Evolutionary conservation across 148 eudicot genomes (phyloP), one percentile per base, ranked within the genome.

Genomic region (Heliamphora exappendiculata): DNA sequence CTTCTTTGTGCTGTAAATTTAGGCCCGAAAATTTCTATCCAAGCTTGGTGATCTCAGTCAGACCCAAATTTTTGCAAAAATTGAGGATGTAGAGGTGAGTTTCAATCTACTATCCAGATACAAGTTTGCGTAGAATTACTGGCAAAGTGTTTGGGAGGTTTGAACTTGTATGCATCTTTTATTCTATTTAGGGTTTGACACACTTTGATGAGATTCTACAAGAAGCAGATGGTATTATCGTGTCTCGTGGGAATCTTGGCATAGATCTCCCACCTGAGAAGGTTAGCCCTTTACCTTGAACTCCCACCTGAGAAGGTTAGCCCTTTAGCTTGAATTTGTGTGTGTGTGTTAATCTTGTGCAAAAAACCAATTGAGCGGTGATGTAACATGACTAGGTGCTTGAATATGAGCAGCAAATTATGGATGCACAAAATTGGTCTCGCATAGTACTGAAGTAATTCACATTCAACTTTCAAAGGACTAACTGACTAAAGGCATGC

Each of bases 241-340:
- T 94, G 78, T 94, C 98, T 13, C 98, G 98, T 76, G 98, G 98
- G 79, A 94, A 92, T 86, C 91, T 94, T 87, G 98, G 98, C 31
- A 92, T 94, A 51, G 98, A 94, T 89, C 97, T 92, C 54, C 97
- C 98, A 76, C 95, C 97, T 4, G 96, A 94, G 84, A 94, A 94
- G 98, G 98, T 94, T 78, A 62, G 80, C 72, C 28, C 26, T 31
- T 72, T 3, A 54, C 13, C 13, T 60, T n/a, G n/a, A 6, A 58
- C 97, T 92, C 54, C 97, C 98, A 76, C 95, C 97, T 4, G 96
- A 94, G 84, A 94, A 94, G 98, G 98, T 94, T 78, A 62, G 80
- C 72, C 28, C 26, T 31, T 72, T 3, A 54, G 14, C 13, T 60
- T n/a, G n/a, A 6, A 58, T 11, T 29, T 36, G 22, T 37, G 7